phyloP scores from a whole-genome alignment of 2,329 filamentous ascomycete genomes.

The Hymenoscyphus albidus region DNA sequence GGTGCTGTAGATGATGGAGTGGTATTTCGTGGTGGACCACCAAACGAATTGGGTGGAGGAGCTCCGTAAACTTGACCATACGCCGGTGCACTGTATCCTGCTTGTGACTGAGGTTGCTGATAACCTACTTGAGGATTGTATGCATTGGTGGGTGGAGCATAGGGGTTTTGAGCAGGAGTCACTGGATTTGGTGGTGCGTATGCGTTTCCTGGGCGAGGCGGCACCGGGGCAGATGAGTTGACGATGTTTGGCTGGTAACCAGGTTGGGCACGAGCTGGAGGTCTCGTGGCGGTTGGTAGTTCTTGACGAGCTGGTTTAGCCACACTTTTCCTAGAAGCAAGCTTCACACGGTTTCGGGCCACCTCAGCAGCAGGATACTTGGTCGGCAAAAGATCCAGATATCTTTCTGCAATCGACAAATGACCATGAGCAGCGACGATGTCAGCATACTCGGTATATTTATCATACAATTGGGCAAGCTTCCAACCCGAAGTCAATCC shows the following conservation, averaged over 20 bases:
- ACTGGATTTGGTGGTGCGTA: conserved; percentile 36
- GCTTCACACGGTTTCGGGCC: conserved; percentile 77
- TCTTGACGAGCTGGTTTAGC: conserved; percentile 37
- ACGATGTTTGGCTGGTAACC: conserved; percentile 46
- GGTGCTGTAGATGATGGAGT: conserved; percentile 56
- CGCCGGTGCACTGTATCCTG: conserved; percentile 38
- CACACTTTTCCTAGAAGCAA: conserved; percentile 68
- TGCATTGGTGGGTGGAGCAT: conserved; percentile 40
- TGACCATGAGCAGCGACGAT: conserved; percentile 89
- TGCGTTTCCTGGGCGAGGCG: conserved; percentile 35
- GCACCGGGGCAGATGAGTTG: conserved; percentile 37
- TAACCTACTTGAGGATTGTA: conserved; percentile 42
- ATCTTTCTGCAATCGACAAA: conserved; percentile 80
- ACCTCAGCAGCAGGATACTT: conserved; percentile 85
- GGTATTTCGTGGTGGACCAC: conserved; percentile 51
- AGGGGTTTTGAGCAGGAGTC: conserved; percentile 48
- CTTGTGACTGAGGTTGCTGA: conserved; percentile 35
- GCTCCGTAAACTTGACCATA: conserved; percentile 32
- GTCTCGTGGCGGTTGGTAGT: conserved; percentile 37
- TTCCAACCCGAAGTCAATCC: conserved; percentile 78
- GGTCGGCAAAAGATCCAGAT: conserved; percentile 79
- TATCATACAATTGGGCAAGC: conserved; percentile 80
- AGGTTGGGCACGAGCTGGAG: conserved; percentile 41
- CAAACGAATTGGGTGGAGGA: conserved; percentile 5
- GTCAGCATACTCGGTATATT: conserved; percentile 96